Conservation (phyloP, 1,139 yeast genomes). For the Entelexis sorbosivorans region DNA sequence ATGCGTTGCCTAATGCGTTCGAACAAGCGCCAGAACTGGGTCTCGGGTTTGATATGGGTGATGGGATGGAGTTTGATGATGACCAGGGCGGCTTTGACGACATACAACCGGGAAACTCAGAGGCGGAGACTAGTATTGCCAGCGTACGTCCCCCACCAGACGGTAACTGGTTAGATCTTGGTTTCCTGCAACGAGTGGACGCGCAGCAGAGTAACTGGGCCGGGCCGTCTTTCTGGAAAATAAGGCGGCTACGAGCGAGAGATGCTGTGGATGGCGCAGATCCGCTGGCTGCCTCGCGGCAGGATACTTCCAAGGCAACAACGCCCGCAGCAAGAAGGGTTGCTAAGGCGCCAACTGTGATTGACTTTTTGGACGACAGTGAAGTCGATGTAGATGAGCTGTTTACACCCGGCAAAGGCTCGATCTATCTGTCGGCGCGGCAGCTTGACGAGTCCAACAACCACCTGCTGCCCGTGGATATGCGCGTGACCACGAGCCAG, state of each 20-base stretch:
- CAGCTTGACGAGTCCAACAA: neutral
- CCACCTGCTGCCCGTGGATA: constrained; percentile 15
- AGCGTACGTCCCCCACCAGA: constrained; percentile 12
- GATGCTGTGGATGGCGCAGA: neutral
- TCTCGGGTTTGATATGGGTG: constrained; percentile 2
- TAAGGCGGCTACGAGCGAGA: constrained; percentile 41
- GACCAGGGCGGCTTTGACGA: neutral
- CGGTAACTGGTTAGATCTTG: constrained; percentile 20
- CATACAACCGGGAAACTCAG: too few species aligned
- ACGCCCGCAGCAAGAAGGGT: neutral
- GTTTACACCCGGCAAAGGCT: neutral
- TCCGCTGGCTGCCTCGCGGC: neutral
- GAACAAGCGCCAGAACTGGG: constrained; percentile 7
- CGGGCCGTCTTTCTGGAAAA: constrained; percentile 93
- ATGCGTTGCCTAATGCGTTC: neutral
- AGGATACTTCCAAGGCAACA: neutral
- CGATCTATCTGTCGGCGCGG: neutral
- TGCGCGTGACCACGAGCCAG: constrained; percentile 14
- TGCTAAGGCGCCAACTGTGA: constrained; percentile 9
- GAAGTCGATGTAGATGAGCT: constrained; percentile 8
- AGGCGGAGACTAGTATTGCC: constrained; percentile 12
- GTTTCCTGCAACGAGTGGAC: constrained; percentile 14
- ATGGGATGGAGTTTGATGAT: constrained; percentile 8
- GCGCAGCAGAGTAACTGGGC: constrained; percentile 49
- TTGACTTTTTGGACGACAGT: constrained; percentile 11